Evolutionary conservation across 2,329 filamentous ascomycete genomes (phyloP).

Genomic region (Hortaea werneckii): DNA sequence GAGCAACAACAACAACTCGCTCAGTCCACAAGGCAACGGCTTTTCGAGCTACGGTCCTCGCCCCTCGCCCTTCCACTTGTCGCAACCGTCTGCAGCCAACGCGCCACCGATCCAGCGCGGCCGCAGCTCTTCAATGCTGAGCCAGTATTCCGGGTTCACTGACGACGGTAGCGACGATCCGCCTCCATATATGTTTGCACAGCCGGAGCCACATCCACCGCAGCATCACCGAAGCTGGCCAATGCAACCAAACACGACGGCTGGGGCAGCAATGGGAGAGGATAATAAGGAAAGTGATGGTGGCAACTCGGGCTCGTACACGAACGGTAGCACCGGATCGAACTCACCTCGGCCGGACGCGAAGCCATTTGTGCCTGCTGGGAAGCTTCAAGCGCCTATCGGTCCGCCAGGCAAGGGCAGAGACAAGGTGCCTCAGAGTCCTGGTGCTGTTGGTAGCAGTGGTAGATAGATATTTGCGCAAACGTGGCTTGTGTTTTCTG

Average conservation of each 20-base stretch:
- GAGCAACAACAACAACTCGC: constrained; percentile 37
- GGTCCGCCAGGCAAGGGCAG: constrained; percentile 16
- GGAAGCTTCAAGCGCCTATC: constrained; percentile 14
- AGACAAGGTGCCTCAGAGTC: constrained; percentile 13
- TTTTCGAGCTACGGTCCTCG: constrained; percentile 13
- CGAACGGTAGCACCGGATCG: constrained; percentile 20
- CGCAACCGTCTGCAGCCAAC: constrained; percentile 9
- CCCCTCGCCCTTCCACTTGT: constrained; percentile 15
- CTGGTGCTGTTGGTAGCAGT: constrained; percentile 11
- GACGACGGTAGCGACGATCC: constrained; percentile 27
- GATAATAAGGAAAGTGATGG: constrained; percentile 12
- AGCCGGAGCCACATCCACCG: constrained; percentile 1
- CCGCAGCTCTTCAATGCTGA: constrained; percentile 43
- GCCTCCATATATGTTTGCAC: constrained; percentile 10
- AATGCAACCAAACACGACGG: constrained; percentile 6
- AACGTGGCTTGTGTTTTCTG: constrained; percentile 12
- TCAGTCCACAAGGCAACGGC: constrained; percentile 12
- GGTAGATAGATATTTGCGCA: constrained; percentile 18
- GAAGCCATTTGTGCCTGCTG: constrained; percentile 20
- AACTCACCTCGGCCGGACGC: constrained; percentile 25
- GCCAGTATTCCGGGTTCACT: constrained; percentile 41
- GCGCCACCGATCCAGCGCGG: constrained; percentile 25
- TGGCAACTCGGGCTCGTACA: constrained; percentile 14
- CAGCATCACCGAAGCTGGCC: constrained; percentile 17
- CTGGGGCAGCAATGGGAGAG: constrained; percentile 3